Base-by-base conservation (phyloP, 345 rosid genomes). In the Cardamine occulta region DNA sequence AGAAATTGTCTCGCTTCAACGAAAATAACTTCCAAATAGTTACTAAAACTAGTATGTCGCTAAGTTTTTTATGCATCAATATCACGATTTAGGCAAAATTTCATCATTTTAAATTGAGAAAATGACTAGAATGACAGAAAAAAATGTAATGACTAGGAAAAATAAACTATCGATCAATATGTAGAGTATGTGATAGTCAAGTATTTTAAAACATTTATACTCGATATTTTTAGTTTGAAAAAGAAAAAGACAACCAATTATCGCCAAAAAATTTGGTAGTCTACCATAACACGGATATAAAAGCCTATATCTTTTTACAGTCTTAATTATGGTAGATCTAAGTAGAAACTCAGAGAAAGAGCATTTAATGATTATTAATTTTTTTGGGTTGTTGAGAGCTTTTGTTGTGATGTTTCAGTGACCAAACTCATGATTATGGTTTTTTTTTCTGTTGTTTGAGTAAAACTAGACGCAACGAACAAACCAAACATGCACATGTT, bases 401-500 rank as follows among this genome's bases (percentile, higher is more conserved):
- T 64, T 48, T 37, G 61, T 64, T 77, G 72, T 77, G 76, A 71
- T 71, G 76, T 65, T 28, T 77, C 77, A 71, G 52, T 48, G 73
- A 77, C 73, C 67, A 77, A 77, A 64, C 77, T 40, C 65, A 77
- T 72, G 56, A 72, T 72, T 65, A 72, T 72, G 62, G 47, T 35
- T 42, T 47, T 34, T 34, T 45, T 34, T 57, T 77, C 70, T 70
- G 72, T 77, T 77, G 74, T 57, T 58, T 71, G 77, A 65, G 60
- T 64, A 26, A 77, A 77, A 77, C 54, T 51, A 72, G 77, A 77
- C 76, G 81, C 72, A 71, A 72, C 67, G 73, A 77, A 72, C 73
- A 65, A 54, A 71, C 76, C 77, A 72, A 45, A 59, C 81, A 77
- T 71, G 77, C 81, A 77, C 80, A 71, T 71, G 80, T 70, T 70